phyloP scores from a whole-genome alignment of 1,284 basidiomycete species.

The Moesziomyces sp. region DNA sequence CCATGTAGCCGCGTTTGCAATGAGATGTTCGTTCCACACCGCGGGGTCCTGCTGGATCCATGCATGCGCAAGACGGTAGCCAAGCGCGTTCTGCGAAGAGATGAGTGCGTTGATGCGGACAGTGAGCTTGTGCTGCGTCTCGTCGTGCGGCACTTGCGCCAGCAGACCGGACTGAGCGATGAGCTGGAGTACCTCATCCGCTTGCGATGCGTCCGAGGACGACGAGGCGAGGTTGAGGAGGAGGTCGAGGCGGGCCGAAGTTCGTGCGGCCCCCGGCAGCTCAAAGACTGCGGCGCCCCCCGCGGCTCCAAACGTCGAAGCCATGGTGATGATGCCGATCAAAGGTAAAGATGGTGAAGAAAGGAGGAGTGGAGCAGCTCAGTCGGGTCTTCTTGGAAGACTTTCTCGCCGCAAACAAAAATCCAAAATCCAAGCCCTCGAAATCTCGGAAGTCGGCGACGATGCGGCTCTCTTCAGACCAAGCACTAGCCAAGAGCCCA shows the following conservation, averaged over 20 bases:
- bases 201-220: slow-evolving; percentile 11
- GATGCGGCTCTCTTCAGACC: neutral
- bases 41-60: slow-evolving; percentile 45
- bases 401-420: neutral
- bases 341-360: no score
- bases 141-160: slow-evolving; percentile 11
- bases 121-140: slow-evolving; percentile 44
- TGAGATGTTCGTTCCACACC: slow-evolving; percentile 38
- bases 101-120: slow-evolving; percentile 48
- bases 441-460: neutral
- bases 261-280: slow-evolving; percentile 25
- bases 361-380: no score
- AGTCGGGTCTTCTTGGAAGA: no score
- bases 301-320: slow-evolving; percentile 5
- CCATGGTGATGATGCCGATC: neutral
- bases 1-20: slow-evolving; percentile 43
- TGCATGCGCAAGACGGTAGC: slow-evolving; percentile 35
- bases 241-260: slow-evolving; percentile 27
- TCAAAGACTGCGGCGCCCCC: slow-evolving; percentile 12
- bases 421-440: neutral
- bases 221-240: slow-evolving; percentile 32
- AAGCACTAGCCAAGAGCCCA: neutral
- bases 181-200: slow-evolving; percentile 20
- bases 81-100: slow-evolving; percentile 37
- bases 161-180: slow-evolving; percentile 38